Conservation (phyloP, 345 rosid genomes). For the Aegle marmelos region DNA sequence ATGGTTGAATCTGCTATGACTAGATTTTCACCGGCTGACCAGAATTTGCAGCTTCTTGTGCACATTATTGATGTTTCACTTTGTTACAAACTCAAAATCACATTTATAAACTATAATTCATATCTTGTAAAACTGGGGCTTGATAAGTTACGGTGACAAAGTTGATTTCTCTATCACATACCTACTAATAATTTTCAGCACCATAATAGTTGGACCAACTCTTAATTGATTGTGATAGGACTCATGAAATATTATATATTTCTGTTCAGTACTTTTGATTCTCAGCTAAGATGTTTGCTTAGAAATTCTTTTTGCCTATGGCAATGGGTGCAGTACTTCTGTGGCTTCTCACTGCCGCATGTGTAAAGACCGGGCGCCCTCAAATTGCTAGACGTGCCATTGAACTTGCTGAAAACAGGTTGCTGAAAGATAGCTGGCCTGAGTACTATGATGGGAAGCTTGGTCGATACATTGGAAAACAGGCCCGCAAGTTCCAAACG, state of each 20-base stretch:
- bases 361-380: constrained; percentile 90
- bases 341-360: constrained; percentile 91
- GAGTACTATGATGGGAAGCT: constrained; percentile 93
- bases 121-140: background rate
- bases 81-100: background rate
- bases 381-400: constrained; percentile 86
- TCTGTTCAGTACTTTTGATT: background rate
- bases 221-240: background rate
- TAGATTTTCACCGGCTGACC: background rate
- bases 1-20: background rate
- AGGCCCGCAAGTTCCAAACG: constrained; percentile 76
- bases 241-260: background rate
- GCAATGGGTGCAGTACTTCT: constrained; percentile 56
- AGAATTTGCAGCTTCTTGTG: background rate
- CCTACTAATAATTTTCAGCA: background rate
- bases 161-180: background rate
- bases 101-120: background rate
- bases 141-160: background rate
- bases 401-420: constrained; percentile 72
- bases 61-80: background rate
- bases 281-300: background rate
- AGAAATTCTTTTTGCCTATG: constrained; percentile 6
- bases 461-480: constrained; percentile 90
- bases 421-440: constrained; percentile 81
- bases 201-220: background rate